Base-by-base conservation (phyloP, 257 asterid genomes). In the Petrea volubilis region DNA sequence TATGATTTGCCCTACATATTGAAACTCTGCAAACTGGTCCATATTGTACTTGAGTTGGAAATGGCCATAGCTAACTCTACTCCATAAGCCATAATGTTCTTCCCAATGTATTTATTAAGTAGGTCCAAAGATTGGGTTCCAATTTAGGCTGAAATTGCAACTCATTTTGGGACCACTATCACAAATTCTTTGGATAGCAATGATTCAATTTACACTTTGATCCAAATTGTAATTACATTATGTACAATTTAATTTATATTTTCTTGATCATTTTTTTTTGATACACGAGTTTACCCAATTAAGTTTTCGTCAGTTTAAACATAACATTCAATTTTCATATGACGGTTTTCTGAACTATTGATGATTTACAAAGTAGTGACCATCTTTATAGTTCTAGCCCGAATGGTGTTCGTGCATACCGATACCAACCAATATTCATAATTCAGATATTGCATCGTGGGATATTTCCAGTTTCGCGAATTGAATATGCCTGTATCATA, bases 11-110 rank as follows among this genome's bases (percentile, higher is more conserved):
- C 13, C 31, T 67, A 61, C 25, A 28, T 28, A 47, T 60, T 47
- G 59, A 63, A 21, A 43, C 44, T 62, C 77, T 69, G 73, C 28
- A 55, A 72, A 69, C 33, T 69, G 77, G 77, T 70, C 74, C 80
- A 77, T 64, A n/a, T 59, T 47, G 80, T 77, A 80, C 80, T 73
- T 60, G 66, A 50, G 62, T n/a, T 44, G 43, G 68, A 76, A 76
- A 62, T 68, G 72, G 61, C 78, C 64, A 25, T 28, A 63, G 55
- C 64, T 47, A 62, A 38, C 59, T 40, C 33, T 67, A 14, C 18
- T 20, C 44, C 25, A 41, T 23, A 4, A 38, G 28, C 75, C 46
- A 55, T 38, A 23, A 20, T 5, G 27, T 73, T 43, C n/a, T 18
- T 29, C 25, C 29, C 12, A 36, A 14, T 62, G 40, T 31, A 72